These are phyloP conservation scores for Vigna unguiculata DNA, from an alignment of 306 rosid species.

Conservation along the genomic window DNA sequence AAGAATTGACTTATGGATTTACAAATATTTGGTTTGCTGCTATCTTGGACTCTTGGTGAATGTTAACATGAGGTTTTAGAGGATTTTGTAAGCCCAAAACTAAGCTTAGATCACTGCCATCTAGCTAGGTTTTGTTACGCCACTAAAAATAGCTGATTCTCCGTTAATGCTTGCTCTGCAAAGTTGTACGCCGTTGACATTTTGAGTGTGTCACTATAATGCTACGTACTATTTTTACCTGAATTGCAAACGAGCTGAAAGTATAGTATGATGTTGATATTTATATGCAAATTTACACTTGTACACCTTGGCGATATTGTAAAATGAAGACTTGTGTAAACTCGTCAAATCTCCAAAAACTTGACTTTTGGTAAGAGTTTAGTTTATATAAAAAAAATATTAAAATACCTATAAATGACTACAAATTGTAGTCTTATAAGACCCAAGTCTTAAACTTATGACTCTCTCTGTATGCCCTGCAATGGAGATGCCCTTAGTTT, in stretches of 20 bases:
- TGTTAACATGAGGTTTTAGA: slow-evolving; percentile 2
- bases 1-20: neutral
- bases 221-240: neutral
- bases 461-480: too few species aligned
- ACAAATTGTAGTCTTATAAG: too few species aligned
- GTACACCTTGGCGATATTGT: neutral
- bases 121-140: slow-evolving; percentile 25
- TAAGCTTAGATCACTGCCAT: neutral
- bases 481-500: too few species aligned
- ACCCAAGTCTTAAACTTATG: too few species aligned
- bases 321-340: neutral
- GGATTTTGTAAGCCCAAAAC: slow-evolving; percentile 1
- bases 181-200: neutral
- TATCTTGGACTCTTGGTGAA: neutral
- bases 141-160: neutral
- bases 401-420: too few species aligned
- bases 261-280: neutral
- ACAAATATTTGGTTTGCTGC: neutral
- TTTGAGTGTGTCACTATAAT: slow-evolving; percentile 6
- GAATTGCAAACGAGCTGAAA: slow-evolving; percentile 15
- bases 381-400: too few species aligned
- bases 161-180: neutral
- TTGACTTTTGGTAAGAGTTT: too few species aligned
- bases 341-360: too few species aligned
- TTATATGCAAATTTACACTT: too few species aligned